Evolutionary conservation across 208 protist genomes (phyloP), one percentile per base, ranked within the genome.

Genomic region (Leishmania lainsoni): DNA sequence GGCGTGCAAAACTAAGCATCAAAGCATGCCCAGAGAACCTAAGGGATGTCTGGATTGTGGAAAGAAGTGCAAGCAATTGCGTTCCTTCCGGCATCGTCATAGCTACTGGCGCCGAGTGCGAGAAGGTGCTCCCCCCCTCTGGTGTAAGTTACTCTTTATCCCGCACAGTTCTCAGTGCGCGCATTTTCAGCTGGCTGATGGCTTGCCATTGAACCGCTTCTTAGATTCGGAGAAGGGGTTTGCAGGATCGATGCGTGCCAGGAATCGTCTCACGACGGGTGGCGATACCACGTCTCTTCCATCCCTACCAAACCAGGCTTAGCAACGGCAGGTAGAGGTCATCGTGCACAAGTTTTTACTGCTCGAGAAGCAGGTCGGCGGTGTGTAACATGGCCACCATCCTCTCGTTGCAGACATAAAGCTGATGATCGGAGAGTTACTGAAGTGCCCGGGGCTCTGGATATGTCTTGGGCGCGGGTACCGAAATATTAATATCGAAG

Each of bases 361-460:
- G 16, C 35, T 85, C 9, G 78, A 80, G 39, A 80, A 85, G 39
- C 80, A 81, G 32, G 59, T 83, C 10, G 69, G 83, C 10, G 70
- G 49, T 32, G 76, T 83, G 12, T 86, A 77, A 82, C 79, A 83
- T 39, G 79, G 81, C 17, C 80, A 85, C 66, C 82, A 80, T n/a
- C 80, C 82, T 5, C 79, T 77, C 26, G 56, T 80, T n/a, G 49
- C 79, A 42, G 81, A 89, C 56, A 89, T 84, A 83, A 88, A 86
- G 51, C 86, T 79, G 17, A 71, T 89, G 42, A 89, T 89, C 6
- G 81, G 86, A 16, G 75, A 85, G 29, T 80, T 79, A 29, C 81
- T 72, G 17, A 70, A 78, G 9, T 78, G 82, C 2, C 58, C 52
- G 4, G 76, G 79, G 0, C 39, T 89, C 59, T 89, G 82, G 76